These are phyloP conservation scores for Mycena capillaripes DNA, from an alignment of 768 basidiomycete genomes.

Conservation along the genomic window DNA sequence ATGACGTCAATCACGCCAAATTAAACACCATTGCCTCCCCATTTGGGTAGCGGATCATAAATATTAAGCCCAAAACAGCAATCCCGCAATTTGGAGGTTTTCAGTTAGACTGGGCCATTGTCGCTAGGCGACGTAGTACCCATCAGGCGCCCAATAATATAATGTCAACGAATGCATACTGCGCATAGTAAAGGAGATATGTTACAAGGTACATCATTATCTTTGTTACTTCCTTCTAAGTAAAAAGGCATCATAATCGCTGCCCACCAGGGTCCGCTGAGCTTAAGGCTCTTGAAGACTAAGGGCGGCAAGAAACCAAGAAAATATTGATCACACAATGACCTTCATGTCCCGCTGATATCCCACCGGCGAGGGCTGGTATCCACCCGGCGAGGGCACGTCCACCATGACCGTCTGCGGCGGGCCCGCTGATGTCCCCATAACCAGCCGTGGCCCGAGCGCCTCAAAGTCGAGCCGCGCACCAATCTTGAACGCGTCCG, in stretches of 20 bases:
- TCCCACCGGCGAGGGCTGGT: slow-evolving; percentile 24
- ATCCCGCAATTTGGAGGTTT: too few species aligned
- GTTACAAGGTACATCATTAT: slow-evolving; percentile 25
- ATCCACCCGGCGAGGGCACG: slow-evolving; percentile 13
- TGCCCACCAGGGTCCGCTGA: not conserved
- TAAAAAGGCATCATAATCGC: not conserved
- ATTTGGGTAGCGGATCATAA: too few species aligned
- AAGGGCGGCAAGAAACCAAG: not conserved
- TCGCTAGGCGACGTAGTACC: too few species aligned
- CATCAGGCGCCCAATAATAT: too few species aligned
- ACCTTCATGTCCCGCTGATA: slow-evolving; percentile 25
- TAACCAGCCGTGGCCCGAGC: slow-evolving; percentile 62
- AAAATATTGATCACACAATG: not conserved
- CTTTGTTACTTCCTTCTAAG: slow-evolving; percentile 7
- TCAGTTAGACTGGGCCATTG: too few species aligned
- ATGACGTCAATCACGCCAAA: not conserved
- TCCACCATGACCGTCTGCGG: slow-evolving; percentile 53
- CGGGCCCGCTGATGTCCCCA: slow-evolving; percentile 59
- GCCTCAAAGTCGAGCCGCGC: slow-evolving; percentile 67
- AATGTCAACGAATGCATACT: too few species aligned
- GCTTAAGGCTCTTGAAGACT: not conserved
- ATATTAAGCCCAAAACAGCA: not conserved
- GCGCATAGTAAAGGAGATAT: too few species aligned
- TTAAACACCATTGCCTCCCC: too few species aligned
- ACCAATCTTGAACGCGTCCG: slow-evolving; percentile 73